phyloP scores from a whole-genome alignment of 169 alveolate genomes.

The Plasmodium billcollinsi region DNA sequence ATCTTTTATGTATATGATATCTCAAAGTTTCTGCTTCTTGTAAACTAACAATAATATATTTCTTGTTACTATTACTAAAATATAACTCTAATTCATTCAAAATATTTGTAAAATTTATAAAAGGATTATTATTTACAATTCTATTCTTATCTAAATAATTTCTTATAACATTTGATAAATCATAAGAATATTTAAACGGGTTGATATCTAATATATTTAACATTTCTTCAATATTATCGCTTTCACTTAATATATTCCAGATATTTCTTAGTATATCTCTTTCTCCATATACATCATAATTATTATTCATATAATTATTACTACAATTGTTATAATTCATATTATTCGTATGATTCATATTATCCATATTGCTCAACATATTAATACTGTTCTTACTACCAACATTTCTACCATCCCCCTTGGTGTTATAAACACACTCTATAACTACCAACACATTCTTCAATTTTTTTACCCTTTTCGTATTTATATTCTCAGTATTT shows the following conservation, averaged over 20 bases:
- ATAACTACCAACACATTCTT: conserved; percentile 66
- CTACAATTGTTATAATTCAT: background rate
- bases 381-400: background rate
- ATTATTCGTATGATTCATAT: background rate
- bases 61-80: conserved; percentile 68
- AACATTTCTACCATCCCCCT: background rate
- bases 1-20: conserved; percentile 56
- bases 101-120: conserved; percentile 23
- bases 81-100: conserved; percentile 54
- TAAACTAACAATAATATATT: conserved; percentile 63
- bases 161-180: conserved; percentile 39
- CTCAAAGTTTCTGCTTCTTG: conserved; percentile 78
- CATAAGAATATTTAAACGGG: conserved; percentile 70
- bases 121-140: background rate
- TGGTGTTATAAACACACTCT: conserved; percentile 29
- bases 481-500: conserved; percentile 49
- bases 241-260: conserved; percentile 54
- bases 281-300: conserved; percentile 70
- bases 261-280: conserved; percentile 53
- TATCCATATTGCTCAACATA: background rate
- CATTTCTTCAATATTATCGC: conserved; percentile 45
- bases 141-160: conserved; percentile 46
- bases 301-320: conserved; percentile 21
- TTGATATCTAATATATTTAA: conserved; percentile 62
- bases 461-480: conserved; percentile 57